A percentile compares a stretch with the other conserved stretches of the same genome.
These are phyloP conservation scores for Leccinum imitatum DNA, from an alignment of 768 basidiomycete species.

Conservation along the genomic window DNA sequence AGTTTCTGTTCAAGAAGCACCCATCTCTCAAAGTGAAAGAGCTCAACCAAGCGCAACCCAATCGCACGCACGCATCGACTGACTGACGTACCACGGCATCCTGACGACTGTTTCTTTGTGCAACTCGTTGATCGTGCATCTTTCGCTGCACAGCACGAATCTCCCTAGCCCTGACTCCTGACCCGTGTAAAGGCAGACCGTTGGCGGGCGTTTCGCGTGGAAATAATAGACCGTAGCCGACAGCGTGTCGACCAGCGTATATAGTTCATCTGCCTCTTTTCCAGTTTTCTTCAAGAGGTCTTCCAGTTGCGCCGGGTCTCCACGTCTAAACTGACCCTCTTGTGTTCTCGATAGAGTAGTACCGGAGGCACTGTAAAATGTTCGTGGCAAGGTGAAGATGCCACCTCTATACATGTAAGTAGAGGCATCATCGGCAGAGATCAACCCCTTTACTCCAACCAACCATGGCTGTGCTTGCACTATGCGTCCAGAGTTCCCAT, in stretches of 20 bases:
- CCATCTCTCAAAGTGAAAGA: background rate
- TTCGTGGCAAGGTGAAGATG: conserved; percentile 7
- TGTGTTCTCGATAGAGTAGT: conserved; percentile 12
- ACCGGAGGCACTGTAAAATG: conserved; percentile 20
- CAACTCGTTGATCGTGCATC: conserved; percentile 20
- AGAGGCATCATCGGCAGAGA: conserved; percentile 24
- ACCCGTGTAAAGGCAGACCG: conserved; percentile 24
- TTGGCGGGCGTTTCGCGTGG: conserved; percentile 21
- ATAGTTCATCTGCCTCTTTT: conserved; percentile 10
- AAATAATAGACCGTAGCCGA: conserved; percentile 29
- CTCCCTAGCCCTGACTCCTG: conserved; percentile 22
- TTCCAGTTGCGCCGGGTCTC: conserved; percentile 13
- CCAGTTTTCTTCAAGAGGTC: background rate
- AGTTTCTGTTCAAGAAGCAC: background rate
- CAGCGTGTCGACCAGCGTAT: conserved; percentile 25
- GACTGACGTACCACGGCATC: conserved; percentile 22
- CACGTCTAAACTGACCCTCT: conserved; percentile 15
- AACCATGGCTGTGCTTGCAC: conserved; percentile 22
- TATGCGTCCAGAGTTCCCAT: conserved; percentile 19
- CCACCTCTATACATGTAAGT: conserved; percentile 13
- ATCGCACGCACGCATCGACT: conserved; percentile 22
- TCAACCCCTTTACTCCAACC: conserved; percentile 24
- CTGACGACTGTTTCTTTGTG: conserved; percentile 27
- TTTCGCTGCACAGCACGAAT: conserved; percentile 23
- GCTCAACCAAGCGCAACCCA: conserved; percentile 22